phyloP scores from a whole-genome alignment of 1,284 basidiomycete genomes.

The Pulveroboletus sp. region DNA sequence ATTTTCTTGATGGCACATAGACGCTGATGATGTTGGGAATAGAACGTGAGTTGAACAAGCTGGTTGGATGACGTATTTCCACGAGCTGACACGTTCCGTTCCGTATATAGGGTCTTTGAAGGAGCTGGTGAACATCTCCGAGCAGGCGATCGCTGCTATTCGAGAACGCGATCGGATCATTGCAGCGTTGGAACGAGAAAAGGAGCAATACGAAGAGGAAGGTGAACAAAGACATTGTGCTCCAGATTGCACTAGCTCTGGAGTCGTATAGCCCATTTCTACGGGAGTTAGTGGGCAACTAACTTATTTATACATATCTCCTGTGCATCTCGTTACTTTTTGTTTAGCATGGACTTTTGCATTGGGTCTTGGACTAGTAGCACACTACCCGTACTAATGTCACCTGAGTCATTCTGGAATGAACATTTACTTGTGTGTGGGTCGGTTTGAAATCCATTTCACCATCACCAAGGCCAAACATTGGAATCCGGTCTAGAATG shows the following conservation, averaged over 20 bases:
- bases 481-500: neutral
- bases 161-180: conserved; percentile 25
- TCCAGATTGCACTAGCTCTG: too few species aligned
- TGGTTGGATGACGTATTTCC: neutral
- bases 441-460: neutral
- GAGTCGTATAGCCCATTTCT: too few species aligned
- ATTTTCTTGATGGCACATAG: conserved; percentile 35
- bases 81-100: neutral
- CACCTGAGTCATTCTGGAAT: too few species aligned
- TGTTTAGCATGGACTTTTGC: too few species aligned
- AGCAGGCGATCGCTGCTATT: conserved; percentile 24
- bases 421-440: too few species aligned
- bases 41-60: conserved; percentile 46
- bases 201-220: conserved; percentile 1
- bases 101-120: conserved; percentile 26
- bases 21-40: conserved; percentile 53
- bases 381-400: too few species aligned
- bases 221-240: too few species aligned
- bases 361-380: too few species aligned
- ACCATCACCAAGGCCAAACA: neutral
- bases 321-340: neutral
- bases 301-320: neutral
- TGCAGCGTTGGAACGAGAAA: conserved; percentile 6
- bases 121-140: conserved; percentile 27
- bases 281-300: too few species aligned